These are phyloP conservation scores for Pseudohalonectria lignicola DNA, from an alignment of 2,329 filamentous ascomycete genomes.

Conservation along the genomic window DNA sequence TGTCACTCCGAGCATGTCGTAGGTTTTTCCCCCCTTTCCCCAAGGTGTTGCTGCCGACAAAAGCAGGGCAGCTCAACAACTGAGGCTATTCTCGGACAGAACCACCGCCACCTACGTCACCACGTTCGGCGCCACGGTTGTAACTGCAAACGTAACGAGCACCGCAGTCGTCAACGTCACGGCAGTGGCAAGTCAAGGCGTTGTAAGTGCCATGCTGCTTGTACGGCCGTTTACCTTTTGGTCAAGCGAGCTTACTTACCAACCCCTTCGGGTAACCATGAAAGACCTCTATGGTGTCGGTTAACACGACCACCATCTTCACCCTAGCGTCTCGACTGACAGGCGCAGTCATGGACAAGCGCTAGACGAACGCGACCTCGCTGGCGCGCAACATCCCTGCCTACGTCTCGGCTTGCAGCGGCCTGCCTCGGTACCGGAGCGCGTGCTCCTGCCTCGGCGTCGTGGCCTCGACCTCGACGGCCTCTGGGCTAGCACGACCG, in stretches of 20 bases:
- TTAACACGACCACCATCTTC: too few species aligned
- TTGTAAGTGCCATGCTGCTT: too few species aligned
- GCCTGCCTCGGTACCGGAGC: not conserved
- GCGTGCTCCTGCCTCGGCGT: slow-evolving; percentile 1
- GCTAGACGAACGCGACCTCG: not conserved
- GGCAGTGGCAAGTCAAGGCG: not conserved
- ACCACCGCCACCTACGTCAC: not conserved
- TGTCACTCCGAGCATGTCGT: not conserved
- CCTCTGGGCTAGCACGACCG: not conserved
- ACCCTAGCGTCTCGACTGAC: too few species aligned
- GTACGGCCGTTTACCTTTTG: too few species aligned
- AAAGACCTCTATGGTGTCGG: too few species aligned
- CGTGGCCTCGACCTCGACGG: not conserved
- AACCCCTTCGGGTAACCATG: too few species aligned
- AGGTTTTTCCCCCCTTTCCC: not conserved
- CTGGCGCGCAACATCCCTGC: not conserved
- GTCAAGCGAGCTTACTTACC: too few species aligned
- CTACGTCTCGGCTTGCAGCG: not conserved
- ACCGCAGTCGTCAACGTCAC: not conserved
- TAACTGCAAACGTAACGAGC: not conserved
- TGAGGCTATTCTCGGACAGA: not conserved
- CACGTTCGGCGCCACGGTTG: not conserved
- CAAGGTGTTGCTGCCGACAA: too few species aligned
- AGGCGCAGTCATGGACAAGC: too few species aligned
- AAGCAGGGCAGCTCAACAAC: not conserved